A percentile compares a stretch with the other conserved stretches of the same genome.
These are phyloP conservation scores for Peronospora belbahrii DNA, from an alignment of 352 stramenopile genomes.

Conservation along the genomic window DNA sequence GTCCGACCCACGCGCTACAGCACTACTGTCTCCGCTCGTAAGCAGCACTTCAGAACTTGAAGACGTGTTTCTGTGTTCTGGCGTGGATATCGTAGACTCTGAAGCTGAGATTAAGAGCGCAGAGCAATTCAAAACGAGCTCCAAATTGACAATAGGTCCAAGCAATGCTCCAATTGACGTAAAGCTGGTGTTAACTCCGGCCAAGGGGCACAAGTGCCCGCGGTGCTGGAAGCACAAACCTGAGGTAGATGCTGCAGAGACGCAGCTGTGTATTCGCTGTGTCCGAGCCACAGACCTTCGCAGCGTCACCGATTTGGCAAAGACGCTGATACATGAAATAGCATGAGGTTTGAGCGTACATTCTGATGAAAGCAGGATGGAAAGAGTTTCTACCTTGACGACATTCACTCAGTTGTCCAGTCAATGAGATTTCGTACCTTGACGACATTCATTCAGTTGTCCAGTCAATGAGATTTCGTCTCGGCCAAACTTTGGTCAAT, in stretches of 20 bases:
- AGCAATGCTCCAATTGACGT: constrained; percentile 42
- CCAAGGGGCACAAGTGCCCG: constrained; percentile 78
- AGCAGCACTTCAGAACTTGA: constrained; percentile 35
- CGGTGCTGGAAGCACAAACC: constrained; percentile 83
- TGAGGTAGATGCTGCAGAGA: constrained; percentile 48
- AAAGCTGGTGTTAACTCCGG: constrained; percentile 46
- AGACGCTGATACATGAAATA: constrained; percentile 34
- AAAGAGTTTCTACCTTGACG: no score
- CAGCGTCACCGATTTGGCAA: constrained; percentile 42
- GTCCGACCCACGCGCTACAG: constrained; percentile 46
- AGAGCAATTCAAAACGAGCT: constrained; percentile 27
- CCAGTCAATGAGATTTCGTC: no score
- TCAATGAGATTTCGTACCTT: no score
- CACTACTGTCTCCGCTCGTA: constrained; percentile 31
- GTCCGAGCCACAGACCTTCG: constrained; percentile 36
- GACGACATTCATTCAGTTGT: no score
- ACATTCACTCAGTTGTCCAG: no score
- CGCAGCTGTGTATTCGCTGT: constrained; percentile 49
- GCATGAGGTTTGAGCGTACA: no score
- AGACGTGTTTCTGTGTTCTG: constrained; percentile 69
- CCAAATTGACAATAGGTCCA: constrained; percentile 24
- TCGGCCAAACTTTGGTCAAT: no score
- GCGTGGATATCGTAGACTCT: constrained; percentile 33
- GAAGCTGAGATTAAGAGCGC: constrained; percentile 30
- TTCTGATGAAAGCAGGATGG: no score